Percentiles rank a stretch among this genome's conserved stretches.
These are phyloP conservation scores for Calonectria ilicicola DNA, from an alignment of 2,329 filamentous ascomycete genomes.

Conservation along the genomic window DNA sequence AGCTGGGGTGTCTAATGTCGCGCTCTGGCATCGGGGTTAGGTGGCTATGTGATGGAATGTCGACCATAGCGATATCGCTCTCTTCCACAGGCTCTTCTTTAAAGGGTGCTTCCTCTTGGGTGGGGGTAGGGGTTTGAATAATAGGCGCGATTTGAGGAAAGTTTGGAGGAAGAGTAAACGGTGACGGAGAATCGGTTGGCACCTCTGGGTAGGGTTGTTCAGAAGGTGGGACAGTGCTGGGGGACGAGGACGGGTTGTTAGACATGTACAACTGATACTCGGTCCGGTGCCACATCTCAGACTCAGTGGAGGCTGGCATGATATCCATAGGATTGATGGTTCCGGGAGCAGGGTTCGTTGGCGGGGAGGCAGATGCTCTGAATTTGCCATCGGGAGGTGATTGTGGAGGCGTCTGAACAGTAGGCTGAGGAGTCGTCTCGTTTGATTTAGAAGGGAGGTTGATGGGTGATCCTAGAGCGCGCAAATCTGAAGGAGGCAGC, in stretches of 20 bases:
- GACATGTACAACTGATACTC: slow-evolving; percentile 50
- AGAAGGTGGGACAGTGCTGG: slow-evolving; percentile 27
- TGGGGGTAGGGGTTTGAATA: slow-evolving; percentile 44
- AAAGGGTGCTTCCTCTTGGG: slow-evolving; percentile 32
- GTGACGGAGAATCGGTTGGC: slow-evolving; percentile 41
- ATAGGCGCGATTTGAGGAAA: slow-evolving; percentile 37
- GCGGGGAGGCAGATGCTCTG: slow-evolving; percentile 44
- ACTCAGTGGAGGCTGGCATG: slow-evolving; percentile 58
- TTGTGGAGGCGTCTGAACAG: slow-evolving; percentile 41
- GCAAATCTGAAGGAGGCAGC: slow-evolving; percentile 27
- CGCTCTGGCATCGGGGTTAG: slow-evolving; percentile 40
- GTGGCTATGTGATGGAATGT: slow-evolving; percentile 40
- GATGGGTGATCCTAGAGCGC: slow-evolving; percentile 39
- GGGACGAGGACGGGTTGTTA: slow-evolving; percentile 43
- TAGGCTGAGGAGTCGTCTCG: slow-evolving; percentile 22
- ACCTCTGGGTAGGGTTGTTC: slow-evolving; percentile 28
- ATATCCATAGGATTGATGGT: slow-evolving; percentile 68
- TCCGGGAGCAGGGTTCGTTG: slow-evolving; percentile 53
- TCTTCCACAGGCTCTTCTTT: slow-evolving; percentile 34
- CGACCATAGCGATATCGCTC: slow-evolving; percentile 39
- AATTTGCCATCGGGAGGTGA: slow-evolving; percentile 42
- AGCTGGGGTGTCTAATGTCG: slow-evolving; percentile 46
- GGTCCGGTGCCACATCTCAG: slow-evolving; percentile 52
- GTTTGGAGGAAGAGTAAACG: slow-evolving; percentile 38
- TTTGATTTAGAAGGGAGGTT: slow-evolving; percentile 23